Evolutionary conservation across 192 early-diverging fungal species (phyloP).

Genomic region (Globomyces pollinis-pini): DNA sequence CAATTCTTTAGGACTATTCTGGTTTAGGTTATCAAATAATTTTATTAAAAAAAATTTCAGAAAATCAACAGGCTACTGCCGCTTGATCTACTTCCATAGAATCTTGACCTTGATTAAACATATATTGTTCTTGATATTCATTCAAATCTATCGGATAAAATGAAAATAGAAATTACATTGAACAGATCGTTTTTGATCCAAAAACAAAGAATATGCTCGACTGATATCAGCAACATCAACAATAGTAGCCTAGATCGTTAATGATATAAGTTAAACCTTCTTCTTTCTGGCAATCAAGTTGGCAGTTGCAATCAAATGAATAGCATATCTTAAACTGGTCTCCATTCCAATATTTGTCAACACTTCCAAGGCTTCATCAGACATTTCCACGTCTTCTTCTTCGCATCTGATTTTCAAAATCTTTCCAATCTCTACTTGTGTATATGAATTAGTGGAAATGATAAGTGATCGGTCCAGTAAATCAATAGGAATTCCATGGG

Average conservation of each 20-base stretch:
- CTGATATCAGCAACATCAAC: constrained; percentile 94
- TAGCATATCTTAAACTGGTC: constrained; percentile 91
- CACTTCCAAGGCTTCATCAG: constrained; percentile 84
- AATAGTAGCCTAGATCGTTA: constrained; percentile 51
- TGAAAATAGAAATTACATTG: constrained; percentile 52
- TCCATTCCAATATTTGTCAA: constrained; percentile 89
- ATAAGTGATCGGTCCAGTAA: constrained; percentile 91
- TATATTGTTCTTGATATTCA: constrained; percentile 89
- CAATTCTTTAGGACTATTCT: no score
- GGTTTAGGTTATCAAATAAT: no score
- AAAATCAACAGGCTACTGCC: no score
- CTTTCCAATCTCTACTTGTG: constrained; percentile 73
- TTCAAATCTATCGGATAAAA: constrained; percentile 66
- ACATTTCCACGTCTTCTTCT: constrained; percentile 89
- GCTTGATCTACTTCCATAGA: constrained; percentile 15
- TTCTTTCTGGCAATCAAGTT: constrained; percentile 84
- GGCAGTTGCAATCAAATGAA: constrained; percentile 95
- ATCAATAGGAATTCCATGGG: constrained; percentile 96
- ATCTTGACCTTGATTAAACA: constrained; percentile 61
- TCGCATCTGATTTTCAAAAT: constrained; percentile 81
- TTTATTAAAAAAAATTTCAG: no score
- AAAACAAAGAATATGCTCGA: constrained; percentile 87
- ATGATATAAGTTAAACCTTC: constrained; percentile 55
- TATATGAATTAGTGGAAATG: constrained; percentile 84
- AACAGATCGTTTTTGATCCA: constrained; percentile 94